Conservation (phyloP, 805 yeast genomes). For the Metschnikowia similis region DNA sequence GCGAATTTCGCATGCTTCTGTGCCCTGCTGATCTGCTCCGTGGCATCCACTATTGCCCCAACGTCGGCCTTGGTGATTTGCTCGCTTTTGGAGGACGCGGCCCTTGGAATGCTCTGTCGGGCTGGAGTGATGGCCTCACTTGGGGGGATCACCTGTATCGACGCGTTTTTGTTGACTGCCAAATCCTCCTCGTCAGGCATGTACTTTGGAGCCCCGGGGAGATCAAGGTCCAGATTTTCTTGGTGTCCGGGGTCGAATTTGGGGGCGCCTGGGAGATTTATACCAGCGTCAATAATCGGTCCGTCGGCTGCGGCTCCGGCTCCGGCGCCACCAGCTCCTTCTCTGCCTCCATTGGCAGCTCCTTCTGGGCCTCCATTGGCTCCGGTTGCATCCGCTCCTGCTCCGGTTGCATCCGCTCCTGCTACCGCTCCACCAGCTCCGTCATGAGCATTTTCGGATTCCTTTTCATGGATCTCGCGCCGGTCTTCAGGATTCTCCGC, state of each 20-base stretch:
- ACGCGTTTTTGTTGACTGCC: constrained; percentile 33
- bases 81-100: background rate
- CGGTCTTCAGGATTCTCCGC: background rate
- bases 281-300: background rate
- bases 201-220: constrained; percentile 42
- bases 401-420: no score
- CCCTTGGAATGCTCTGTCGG: background rate
- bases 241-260: constrained; percentile 22
- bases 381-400: no score
- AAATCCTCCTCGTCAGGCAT: constrained; percentile 37
- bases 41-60: constrained; percentile 46
- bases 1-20: constrained; percentile 75
- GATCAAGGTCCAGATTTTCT: constrained; percentile 3
- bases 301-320: no score
- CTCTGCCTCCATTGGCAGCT: no score
- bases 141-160: constrained; percentile 35
- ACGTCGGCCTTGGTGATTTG: constrained; percentile 36
- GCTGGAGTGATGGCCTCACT: background rate
- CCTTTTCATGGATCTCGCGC: background rate
- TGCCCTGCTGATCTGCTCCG: constrained; percentile 53
- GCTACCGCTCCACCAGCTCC: background rate
- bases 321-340: no score
- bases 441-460: background rate
- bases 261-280: constrained; percentile 37
- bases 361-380: no score